Percentiles rank a stretch among this genome's conserved stretches.
phyloP scores from a whole-genome alignment of 2,329 filamentous ascomycete genomes.

The Berkeleyomyces basicola region DNA sequence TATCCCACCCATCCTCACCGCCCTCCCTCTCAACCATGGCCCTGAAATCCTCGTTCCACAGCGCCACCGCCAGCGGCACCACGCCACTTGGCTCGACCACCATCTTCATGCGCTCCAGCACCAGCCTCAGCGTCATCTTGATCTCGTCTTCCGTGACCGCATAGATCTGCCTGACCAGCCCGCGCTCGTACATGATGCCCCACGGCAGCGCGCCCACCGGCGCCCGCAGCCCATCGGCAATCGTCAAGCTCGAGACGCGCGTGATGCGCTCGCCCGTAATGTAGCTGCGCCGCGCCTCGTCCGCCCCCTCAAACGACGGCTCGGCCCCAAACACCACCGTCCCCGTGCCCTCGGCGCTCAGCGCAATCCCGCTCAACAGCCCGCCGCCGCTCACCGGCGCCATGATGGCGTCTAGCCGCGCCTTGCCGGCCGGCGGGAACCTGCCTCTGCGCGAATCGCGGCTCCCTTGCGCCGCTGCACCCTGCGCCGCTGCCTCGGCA shows the following conservation, averaged over 20 bases:
- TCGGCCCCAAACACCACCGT: constrained; percentile 76
- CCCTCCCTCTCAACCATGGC: constrained; percentile 50
- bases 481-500: constrained; percentile 17
- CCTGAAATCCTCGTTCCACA: constrained; percentile 78
- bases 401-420: constrained; percentile 52
- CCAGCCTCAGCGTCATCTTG: constrained; percentile 53
- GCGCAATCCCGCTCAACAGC: constrained; percentile 67
- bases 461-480: constrained; percentile 4
- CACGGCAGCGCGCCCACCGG: constrained; percentile 65
- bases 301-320: constrained; percentile 64
- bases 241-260: constrained; percentile 56
- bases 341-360: constrained; percentile 54
- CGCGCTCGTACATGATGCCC: constrained; percentile 53
- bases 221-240: constrained; percentile 79
- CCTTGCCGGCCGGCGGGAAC: constrained; percentile 10
- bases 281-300: constrained; percentile 63
- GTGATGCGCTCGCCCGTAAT: constrained; percentile 46
- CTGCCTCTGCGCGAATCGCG: constrained; percentile 8
- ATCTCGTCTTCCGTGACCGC: constrained; percentile 74
- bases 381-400: constrained; percentile 79
- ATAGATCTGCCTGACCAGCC: constrained; percentile 54
- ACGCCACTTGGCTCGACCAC: constrained; percentile 78
- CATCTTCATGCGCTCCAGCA: constrained; percentile 77
- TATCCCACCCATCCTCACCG: constrained; percentile 56
- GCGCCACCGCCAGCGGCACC: constrained; percentile 64